These are phyloP conservation scores for Hibiscus trionum DNA, from an alignment of 345 rosid genomes.

Conservation along the genomic window DNA sequence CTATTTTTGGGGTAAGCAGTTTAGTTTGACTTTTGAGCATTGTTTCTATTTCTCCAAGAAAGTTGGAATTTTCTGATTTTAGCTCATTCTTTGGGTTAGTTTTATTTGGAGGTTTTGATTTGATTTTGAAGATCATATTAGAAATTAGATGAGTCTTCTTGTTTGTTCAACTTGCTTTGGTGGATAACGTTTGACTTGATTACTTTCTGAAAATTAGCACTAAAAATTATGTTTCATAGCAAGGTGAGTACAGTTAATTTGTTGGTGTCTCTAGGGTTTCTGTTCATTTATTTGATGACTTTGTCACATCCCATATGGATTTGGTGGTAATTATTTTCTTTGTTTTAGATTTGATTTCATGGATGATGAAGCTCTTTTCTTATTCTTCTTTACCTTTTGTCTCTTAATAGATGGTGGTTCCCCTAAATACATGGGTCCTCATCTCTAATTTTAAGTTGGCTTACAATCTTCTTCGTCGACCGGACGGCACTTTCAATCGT, in stretches of 20 bases:
- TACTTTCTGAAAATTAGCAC: not conserved
- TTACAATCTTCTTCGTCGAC: constrained; percentile 72
- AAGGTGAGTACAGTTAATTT: not conserved
- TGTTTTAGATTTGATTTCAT: constrained; percentile 1
- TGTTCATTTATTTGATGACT: not conserved
- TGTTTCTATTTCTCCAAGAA: not conserved
- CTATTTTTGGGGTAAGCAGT: not conserved
- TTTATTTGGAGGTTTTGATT: not conserved
- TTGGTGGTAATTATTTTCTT: no score
- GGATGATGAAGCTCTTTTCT: not conserved
- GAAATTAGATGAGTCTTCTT: not conserved
- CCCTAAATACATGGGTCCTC: constrained; percentile 83
- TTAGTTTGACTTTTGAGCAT: not conserved
- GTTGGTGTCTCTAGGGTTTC: not conserved
- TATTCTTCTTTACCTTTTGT: constrained; percentile 1
- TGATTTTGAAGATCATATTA: constrained; percentile 8
- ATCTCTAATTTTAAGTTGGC: constrained; percentile 80
- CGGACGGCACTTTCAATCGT: constrained; percentile 88
- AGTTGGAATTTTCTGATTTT: constrained; percentile 1
- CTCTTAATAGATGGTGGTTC: constrained; percentile 66
- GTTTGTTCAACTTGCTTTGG: not conserved
- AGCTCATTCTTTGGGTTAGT: constrained; percentile 1
- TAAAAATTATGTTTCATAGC: not conserved
- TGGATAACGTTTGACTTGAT: not conserved
- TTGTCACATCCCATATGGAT: no score